Base-by-base conservation (phyloP, 306 rosid species). In the Trifolium pratense region DNA sequence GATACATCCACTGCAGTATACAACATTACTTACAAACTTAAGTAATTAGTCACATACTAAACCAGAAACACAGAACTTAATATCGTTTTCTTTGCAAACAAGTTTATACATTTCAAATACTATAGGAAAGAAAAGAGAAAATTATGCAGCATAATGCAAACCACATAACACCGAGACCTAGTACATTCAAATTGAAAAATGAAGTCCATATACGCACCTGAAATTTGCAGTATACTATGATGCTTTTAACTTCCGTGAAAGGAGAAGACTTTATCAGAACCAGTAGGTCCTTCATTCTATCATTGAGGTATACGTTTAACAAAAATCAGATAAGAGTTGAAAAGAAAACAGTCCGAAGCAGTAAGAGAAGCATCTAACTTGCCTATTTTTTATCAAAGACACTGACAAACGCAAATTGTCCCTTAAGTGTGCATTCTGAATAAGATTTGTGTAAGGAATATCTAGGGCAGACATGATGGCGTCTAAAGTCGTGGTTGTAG, bases 201-300 rank as follows among this genome's bases (percentile, higher is more conserved):
- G 4, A 39, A 71, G 49, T 74, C 26, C n/a, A 75, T 70, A 64
- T 16, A 34, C 85, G 46, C 78, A 91, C 98, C 97, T 89, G 97
- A 87, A 89, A 93, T 76, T 93, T 93, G 92, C 97, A 91, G 87
- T 93, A 89, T 85, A 93, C 46, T 73, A 93, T 93, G 84, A 93
- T 88, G 85, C 97, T 89, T 75, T 79, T 84, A 82, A 85, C 88
- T 80, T 88, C 96, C 25, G 7, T 48, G 55, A 88, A 87, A 43
- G 98, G 90, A 75, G 94, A 71, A 78, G 94, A 89, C 85, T 89
- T 89, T 43, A 93, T 81, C 82, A 93, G 66, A 74, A 5, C 73
- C 88, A 89, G 80, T 36, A 91, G 84, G 80, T 93, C 97, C 85
- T 93, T 93, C 94, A 83, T 78, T 75, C 98, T 91, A 58, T 75